These are phyloP conservation scores for Phytophthora pluvialis DNA, from an alignment of 352 stramenopile species.

Conservation along the genomic window DNA sequence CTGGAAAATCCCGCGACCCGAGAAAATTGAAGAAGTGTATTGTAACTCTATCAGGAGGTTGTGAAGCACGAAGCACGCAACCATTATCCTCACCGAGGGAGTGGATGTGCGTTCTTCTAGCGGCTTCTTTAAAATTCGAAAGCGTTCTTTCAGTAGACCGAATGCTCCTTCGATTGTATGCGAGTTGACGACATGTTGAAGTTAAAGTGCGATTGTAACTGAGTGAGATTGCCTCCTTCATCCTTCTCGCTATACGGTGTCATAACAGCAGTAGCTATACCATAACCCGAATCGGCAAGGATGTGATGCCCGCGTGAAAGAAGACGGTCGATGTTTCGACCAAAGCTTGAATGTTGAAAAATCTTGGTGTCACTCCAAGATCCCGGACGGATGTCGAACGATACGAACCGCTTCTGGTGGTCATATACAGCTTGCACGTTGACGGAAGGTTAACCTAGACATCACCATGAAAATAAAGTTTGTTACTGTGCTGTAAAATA, in stretches of 20 bases:
- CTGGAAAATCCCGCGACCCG: no score
- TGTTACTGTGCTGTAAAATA: no score
- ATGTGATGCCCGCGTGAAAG: slow-evolving; percentile 12
- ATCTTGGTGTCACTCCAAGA: slow-evolving; percentile 17
- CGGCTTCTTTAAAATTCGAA: slow-evolving; percentile 17
- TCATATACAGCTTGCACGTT: slow-evolving; percentile 16
- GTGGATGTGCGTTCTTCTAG: slow-evolving; percentile 9
- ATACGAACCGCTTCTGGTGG: slow-evolving; percentile 12
- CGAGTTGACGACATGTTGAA: slow-evolving; percentile 11
- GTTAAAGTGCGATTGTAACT: slow-evolving; percentile 6
- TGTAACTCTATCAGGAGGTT: slow-evolving; percentile 18
- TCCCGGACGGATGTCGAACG: slow-evolving; percentile 2
- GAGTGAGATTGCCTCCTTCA: background rate
- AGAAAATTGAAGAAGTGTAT: slow-evolving; percentile 9
- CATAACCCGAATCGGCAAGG: slow-evolving; percentile 11
- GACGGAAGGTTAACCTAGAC: slow-evolving; percentile 4
- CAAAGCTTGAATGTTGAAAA: slow-evolving; percentile 16
- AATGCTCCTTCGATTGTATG: slow-evolving; percentile 19
- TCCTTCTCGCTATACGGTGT: slow-evolving; percentile 6
- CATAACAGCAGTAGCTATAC: slow-evolving; percentile 5
- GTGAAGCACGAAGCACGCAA: slow-evolving; percentile 14
- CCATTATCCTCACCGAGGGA: slow-evolving; percentile 1
- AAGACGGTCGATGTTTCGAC: slow-evolving; percentile 7
- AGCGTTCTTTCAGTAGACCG: slow-evolving; percentile 14
- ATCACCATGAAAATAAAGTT: background rate